Percentiles rank a stretch among this genome's conserved stretches.
These are phyloP conservation scores for Pancytospora philotis DNA, from an alignment of 371 early-diverging fungal species.

Conservation along the genomic window DNA sequence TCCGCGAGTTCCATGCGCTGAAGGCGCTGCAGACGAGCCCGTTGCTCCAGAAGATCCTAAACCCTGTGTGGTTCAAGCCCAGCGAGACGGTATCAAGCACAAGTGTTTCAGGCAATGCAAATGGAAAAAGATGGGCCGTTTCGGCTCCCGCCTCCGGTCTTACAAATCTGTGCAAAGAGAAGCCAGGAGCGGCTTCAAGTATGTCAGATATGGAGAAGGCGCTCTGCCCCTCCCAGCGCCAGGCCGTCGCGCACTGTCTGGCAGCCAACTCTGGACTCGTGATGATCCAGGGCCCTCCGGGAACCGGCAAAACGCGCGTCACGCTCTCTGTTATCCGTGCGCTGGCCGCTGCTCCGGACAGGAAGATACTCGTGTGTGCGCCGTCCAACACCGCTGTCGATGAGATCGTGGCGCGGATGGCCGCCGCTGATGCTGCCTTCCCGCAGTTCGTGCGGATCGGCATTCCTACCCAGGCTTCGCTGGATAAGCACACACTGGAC, in stretches of 20 bases:
- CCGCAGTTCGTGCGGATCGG: not conserved
- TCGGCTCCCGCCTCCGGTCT: no score
- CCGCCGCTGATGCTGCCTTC: no score
- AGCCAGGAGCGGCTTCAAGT: no score
- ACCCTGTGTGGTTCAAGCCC: no score
- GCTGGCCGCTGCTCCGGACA: not conserved
- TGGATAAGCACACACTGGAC: slow-evolving; percentile 3
- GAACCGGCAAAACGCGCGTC: slow-evolving; percentile 67
- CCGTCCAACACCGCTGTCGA: slow-evolving; percentile 8
- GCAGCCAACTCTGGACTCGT: slow-evolving; percentile 71
- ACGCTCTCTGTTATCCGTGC: not conserved
- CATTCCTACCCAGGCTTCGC: not conserved
- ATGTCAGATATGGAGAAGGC: no score
- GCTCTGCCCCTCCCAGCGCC: not conserved
- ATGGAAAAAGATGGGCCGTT: no score
- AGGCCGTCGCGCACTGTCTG: not conserved
- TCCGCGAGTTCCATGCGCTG: not conserved
- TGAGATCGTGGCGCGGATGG: not conserved
- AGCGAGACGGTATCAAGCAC: no score
- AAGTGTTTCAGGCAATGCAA: no score
- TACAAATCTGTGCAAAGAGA: no score
- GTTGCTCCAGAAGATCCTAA: not conserved
- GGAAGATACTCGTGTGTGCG: slow-evolving; percentile 8
- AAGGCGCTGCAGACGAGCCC: not conserved
- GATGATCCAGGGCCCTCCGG: slow-evolving; percentile 86